Percentiles rank a stretch among this genome's conserved stretches.
Conservation (phyloP, 306 rosid species). For the Betula pendula region DNA sequence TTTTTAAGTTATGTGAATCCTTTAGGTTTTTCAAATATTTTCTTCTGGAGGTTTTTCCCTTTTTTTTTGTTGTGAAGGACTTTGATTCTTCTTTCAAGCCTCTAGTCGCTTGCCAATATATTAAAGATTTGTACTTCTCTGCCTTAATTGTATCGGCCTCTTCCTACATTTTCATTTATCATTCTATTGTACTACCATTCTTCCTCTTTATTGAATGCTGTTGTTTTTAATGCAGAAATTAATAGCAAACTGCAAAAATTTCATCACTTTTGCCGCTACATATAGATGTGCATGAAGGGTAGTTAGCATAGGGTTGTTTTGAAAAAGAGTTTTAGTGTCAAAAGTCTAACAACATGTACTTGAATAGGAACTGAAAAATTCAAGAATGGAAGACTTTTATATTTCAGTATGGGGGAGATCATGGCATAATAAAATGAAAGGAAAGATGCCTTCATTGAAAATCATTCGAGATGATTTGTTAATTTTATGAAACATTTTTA, state of each 20-base stretch:
- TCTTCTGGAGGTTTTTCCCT: constrained; percentile 14
- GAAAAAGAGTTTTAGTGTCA: background rate
- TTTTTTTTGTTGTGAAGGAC: constrained; percentile 30
- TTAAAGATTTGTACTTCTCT: constrained; percentile 12
- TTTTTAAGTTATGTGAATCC: constrained; percentile 39
- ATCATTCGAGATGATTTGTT: background rate
- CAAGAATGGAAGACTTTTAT: background rate
- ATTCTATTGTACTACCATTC: constrained; percentile 5
- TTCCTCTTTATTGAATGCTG: background rate
- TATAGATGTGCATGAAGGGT: background rate
- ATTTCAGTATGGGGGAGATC: background rate
- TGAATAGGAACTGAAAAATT: background rate
- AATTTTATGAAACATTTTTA: background rate
- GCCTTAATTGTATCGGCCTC: constrained; percentile 28
- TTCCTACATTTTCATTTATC: constrained; percentile 26
- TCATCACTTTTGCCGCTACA: background rate
- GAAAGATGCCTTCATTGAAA: background rate
- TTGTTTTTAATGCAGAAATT: background rate
- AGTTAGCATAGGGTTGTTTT: background rate
- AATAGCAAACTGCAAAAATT: background rate
- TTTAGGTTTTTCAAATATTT: constrained; percentile 2
- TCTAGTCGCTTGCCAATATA: background rate
- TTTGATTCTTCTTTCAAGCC: constrained; percentile 35
- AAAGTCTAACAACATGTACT: background rate
- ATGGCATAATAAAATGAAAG: background rate